Evolutionary conservation across 1,284 basidiomycete species (phyloP).

Genomic region (Meripilus lineatus): DNA sequence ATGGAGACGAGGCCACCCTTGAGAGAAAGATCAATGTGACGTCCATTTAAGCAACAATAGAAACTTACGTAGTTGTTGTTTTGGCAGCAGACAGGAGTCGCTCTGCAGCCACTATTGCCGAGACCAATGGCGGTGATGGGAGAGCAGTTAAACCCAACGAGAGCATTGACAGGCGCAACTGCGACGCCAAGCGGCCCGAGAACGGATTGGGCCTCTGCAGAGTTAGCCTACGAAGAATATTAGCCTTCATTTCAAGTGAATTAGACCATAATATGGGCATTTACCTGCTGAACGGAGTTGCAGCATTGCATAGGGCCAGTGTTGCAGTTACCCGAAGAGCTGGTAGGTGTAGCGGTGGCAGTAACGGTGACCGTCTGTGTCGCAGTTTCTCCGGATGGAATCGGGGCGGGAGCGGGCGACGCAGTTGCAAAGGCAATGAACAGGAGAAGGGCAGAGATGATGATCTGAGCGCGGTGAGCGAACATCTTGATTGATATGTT

Average conservation of each 20-base stretch:
- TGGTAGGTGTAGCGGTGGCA: too few species aligned
- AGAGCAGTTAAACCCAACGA: constrained; percentile 13
- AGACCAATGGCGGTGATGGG: constrained; percentile 14
- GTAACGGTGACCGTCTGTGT: too few species aligned
- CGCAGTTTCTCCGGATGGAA: too few species aligned
- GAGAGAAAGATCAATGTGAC: too few species aligned
- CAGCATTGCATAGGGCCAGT: constrained; percentile 11
- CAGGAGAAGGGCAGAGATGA: too few species aligned
- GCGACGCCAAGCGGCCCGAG: constrained; percentile 10
- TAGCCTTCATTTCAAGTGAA: background rate
- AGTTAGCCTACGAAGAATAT: background rate
- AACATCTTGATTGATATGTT: too few species aligned
- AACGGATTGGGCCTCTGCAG: too few species aligned
- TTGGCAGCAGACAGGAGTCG: constrained; percentile 5
- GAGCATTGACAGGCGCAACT: constrained; percentile 12
- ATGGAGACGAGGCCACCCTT: constrained; percentile 3
- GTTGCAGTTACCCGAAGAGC: too few species aligned
- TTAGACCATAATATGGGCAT: background rate
- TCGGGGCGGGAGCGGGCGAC: too few species aligned
- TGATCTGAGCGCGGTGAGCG: too few species aligned
- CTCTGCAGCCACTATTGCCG: constrained; percentile 6
- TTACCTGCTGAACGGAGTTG: background rate
- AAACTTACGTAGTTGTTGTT: constrained; percentile 6
- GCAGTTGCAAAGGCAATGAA: too few species aligned
- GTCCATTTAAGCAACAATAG: too few species aligned